These are phyloP conservation scores for Tephrocybe sp. DNA, from an alignment of 768 basidiomycete species.

Conservation along the genomic window DNA sequence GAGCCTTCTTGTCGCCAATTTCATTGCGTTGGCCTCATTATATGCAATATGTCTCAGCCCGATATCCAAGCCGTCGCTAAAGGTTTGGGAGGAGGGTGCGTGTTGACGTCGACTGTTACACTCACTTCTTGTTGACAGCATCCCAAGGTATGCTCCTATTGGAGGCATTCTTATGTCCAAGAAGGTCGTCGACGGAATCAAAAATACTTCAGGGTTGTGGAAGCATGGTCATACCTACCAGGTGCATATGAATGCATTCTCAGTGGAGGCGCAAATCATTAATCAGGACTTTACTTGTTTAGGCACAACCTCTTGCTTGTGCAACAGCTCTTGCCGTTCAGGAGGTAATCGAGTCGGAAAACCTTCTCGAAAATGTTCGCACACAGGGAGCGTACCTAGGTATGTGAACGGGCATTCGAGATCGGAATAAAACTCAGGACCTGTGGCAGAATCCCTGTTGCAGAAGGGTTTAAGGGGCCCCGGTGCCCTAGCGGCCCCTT, in stretches of 20 bases:
- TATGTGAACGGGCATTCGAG: constrained; percentile 7
- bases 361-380: constrained; percentile 65
- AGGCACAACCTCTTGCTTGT: constrained; percentile 76
- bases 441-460: constrained; percentile 43
- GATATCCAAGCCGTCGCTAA: constrained; percentile 90
- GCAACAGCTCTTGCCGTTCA: constrained; percentile 83
- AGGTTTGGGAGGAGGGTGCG: constrained; percentile 84
- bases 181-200: constrained; percentile 67
- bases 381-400: constrained; percentile 60
- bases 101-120: not conserved
- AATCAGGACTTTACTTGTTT: not conserved
- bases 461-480: constrained; percentile 50
- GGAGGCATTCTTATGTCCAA: constrained; percentile 79
- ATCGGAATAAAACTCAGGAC: not conserved
- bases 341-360: constrained; percentile 62
- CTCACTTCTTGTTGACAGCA: not conserved
- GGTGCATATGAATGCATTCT: constrained; percentile 33
- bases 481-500: constrained; percentile 58
- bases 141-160: constrained; percentile 69
- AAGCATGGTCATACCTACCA: constrained; percentile 89
- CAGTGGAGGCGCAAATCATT: not conserved
- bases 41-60: constrained; percentile 39
- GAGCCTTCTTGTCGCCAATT: constrained; percentile 10
- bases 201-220: constrained; percentile 65
- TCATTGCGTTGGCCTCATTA: not conserved